Conservation (phyloP, 495 filamentous ascomycete species). For the Lasiosphaeria hispida region DNA sequence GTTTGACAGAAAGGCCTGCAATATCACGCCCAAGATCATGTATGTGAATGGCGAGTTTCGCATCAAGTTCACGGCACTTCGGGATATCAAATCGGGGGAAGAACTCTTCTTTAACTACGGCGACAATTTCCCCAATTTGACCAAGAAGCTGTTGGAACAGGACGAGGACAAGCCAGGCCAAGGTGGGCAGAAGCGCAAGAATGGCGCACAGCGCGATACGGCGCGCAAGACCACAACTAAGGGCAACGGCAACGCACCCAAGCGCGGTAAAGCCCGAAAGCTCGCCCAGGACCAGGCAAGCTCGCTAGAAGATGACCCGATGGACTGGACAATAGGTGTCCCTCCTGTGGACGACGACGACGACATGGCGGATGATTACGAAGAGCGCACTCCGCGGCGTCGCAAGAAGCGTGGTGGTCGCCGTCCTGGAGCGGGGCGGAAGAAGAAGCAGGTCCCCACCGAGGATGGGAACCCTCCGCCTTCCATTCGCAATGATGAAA, state of each 20-base stretch:
- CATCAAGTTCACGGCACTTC: constrained; percentile 63
- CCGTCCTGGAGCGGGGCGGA: constrained; percentile 30
- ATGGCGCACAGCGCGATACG: constrained; percentile 15
- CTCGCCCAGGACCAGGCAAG: not conserved
- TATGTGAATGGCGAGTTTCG: constrained; percentile 64
- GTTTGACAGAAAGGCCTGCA: constrained; percentile 46
- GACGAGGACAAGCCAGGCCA: constrained; percentile 36
- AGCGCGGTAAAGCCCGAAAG: not conserved
- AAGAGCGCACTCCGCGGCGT: not conserved
- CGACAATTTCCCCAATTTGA: constrained; percentile 51
- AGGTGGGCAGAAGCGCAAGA: constrained; percentile 21
- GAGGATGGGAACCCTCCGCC: not conserved
- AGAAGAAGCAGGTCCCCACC: constrained; percentile 20
- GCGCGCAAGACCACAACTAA: constrained; percentile 25
- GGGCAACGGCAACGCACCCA: constrained; percentile 10
- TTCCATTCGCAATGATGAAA: constrained; percentile 16
- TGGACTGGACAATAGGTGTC: constrained; percentile 13
- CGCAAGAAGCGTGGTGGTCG: constrained; percentile 31
- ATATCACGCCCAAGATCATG: constrained; percentile 55
- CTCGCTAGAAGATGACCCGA: constrained; percentile 11
- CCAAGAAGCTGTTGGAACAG: constrained; percentile 47
- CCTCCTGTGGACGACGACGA: constrained; percentile 21
- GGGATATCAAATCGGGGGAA: constrained; percentile 59
- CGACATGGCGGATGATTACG: constrained; percentile 21
- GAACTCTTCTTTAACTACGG: constrained; percentile 73